These are phyloP conservation scores for Naganishia sp. DNA, from an alignment of 1,284 basidiomycete species.

Conservation along the genomic window DNA sequence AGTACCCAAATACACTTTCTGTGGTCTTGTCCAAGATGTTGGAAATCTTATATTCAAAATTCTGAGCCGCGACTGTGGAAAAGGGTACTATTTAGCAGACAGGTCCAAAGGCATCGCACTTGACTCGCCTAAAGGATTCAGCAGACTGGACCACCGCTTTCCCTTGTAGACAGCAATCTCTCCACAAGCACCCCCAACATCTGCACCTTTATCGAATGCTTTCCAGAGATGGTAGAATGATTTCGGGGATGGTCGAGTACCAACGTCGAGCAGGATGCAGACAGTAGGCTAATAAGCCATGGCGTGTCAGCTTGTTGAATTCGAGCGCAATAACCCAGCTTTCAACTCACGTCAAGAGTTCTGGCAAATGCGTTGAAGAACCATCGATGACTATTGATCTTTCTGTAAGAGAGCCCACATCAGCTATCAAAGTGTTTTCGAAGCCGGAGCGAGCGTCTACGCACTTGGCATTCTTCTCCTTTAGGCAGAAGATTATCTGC, in stretches of 20 bases:
- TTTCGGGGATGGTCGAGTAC: constrained; percentile 79
- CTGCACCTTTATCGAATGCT: constrained; percentile 86
- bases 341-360: constrained; percentile 32
- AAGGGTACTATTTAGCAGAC: no score
- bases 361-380: constrained; percentile 83
- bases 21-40: constrained; percentile 94
- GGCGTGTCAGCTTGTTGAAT: no score
- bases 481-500: constrained; percentile 74
- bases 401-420: constrained; percentile 60
- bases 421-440: not conserved
- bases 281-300: constrained; percentile 59
- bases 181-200: constrained; percentile 90
- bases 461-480: constrained; percentile 86
- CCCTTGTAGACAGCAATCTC: constrained; percentile 94
- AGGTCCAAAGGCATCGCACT: not conserved
- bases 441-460: no score
- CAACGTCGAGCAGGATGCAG: constrained; percentile 74
- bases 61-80: constrained; percentile 79
- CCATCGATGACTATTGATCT: constrained; percentile 95
- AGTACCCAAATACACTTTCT: constrained; percentile 90
- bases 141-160: constrained; percentile 72
- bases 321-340: not conserved
- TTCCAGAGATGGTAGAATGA: constrained; percentile 91
- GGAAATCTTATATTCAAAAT: constrained; percentile 91
- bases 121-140: constrained; percentile 76